Conservation (phyloP, 176 grass and related monocot species). For the Aegilops longissima region DNA sequence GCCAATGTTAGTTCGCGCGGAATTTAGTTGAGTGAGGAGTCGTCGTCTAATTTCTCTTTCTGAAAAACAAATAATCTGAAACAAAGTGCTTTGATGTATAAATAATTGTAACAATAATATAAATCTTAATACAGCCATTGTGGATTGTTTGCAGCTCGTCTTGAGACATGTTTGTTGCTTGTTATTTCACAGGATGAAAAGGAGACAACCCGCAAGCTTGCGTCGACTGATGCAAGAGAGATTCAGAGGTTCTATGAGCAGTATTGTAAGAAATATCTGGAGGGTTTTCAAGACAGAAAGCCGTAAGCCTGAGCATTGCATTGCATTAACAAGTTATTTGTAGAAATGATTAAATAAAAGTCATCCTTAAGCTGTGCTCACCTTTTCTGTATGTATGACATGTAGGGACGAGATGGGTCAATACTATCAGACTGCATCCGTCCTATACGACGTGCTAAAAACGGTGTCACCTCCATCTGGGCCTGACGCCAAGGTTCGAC, state of each 20-base stretch:
- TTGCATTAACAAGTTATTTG: neutral
- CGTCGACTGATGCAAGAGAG: slow-evolving; percentile 58
- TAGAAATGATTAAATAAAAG: neutral
- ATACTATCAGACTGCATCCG: slow-evolving; percentile 69
- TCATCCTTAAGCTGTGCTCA: slow-evolving; percentile 26
- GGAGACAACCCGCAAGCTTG: slow-evolving; percentile 35
- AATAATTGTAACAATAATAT: too few species aligned
- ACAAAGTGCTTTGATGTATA: too few species aligned
- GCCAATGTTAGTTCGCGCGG: neutral
- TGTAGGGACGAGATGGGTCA: slow-evolving; percentile 76
- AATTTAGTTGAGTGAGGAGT: neutral
- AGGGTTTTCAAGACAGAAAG: slow-evolving; percentile 25
- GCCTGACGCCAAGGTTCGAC: slow-evolving; percentile 44
- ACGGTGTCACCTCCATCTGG: slow-evolving; percentile 36
- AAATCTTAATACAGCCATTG: too few species aligned
- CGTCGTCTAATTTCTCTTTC: neutral
- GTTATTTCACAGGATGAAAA: slow-evolving; percentile 63
- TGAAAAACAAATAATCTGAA: neutral
- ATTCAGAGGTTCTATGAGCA: slow-evolving; percentile 66
- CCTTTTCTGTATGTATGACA: slow-evolving; percentile 18
- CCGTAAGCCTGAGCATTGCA: slow-evolving; percentile 50
- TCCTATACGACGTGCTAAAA: slow-evolving; percentile 87
- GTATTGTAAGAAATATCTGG: slow-evolving; percentile 57
- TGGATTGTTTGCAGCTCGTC: too few species aligned
- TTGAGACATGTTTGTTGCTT: neutral